Percentiles rank a stretch among this genome's conserved stretches.
phyloP scores from a whole-genome alignment of 1,139 yeast species.

The Fermentozyma sake region DNA sequence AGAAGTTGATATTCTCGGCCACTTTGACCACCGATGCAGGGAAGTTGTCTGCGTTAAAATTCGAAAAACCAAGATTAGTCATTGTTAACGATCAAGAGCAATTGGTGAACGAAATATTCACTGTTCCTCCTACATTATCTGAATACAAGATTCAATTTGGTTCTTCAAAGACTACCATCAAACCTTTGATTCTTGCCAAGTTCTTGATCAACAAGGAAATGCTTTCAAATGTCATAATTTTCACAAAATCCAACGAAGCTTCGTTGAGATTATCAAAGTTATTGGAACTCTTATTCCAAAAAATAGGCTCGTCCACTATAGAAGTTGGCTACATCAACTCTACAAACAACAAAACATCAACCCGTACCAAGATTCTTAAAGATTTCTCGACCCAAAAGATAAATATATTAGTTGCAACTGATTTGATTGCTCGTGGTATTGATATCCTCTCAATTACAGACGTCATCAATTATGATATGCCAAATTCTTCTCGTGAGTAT shows the following conservation, averaged over 20 bases:
- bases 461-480: conserved; percentile 88
- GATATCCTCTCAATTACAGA: conserved; percentile 69
- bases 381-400: conserved; percentile 50
- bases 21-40: conserved; percentile 93
- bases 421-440: conserved; percentile 91
- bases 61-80: conserved; percentile 65
- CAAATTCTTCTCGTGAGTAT: conserved; percentile 84
- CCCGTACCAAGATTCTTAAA: conserved; percentile 45
- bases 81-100: conserved; percentile 59
- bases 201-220: conserved; percentile 37
- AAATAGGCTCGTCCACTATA: conserved; percentile 13
- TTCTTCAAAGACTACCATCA: conserved; percentile 53
- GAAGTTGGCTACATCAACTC: conserved; percentile 31
- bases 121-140: conserved; percentile 50
- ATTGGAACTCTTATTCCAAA: conserved; percentile 41
- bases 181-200: conserved; percentile 68
- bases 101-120: conserved; percentile 48
- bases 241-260: conserved; percentile 84
- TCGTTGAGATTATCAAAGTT: conserved; percentile 71
- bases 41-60: conserved; percentile 64
- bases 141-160: conserved; percentile 52
- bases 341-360: conserved; percentile 43
- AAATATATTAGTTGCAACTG: conserved; percentile 76
- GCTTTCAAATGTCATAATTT: conserved; percentile 49
- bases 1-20: conserved; percentile 83